Percentiles rank a stretch among this genome's conserved stretches.
phyloP scores from a whole-genome alignment of 768 basidiomycete species.

The Lyophyllum shimeji region DNA sequence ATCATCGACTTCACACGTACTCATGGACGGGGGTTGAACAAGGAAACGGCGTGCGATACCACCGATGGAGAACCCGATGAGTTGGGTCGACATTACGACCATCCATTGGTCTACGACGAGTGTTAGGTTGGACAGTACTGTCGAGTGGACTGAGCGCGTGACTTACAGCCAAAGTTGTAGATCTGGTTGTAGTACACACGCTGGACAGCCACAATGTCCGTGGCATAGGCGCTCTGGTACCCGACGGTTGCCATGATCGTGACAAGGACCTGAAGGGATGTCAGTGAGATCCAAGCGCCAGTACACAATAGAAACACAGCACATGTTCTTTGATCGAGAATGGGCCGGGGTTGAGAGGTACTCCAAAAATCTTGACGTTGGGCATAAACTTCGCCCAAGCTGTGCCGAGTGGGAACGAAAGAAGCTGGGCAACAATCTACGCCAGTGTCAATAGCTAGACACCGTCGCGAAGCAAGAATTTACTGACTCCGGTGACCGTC shows the following conservation, averaged over 20 bases:
- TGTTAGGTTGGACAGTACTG: not conserved
- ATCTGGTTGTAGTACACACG: slow-evolving; percentile 68
- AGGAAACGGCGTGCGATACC: slow-evolving; percentile 71
- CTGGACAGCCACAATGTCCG: slow-evolving; percentile 77
- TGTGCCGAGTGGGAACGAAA: slow-evolving; percentile 66
- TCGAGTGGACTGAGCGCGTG: not conserved
- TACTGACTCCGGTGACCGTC: slow-evolving; percentile 47
- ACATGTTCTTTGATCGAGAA: slow-evolving; percentile 79
- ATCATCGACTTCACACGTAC: slow-evolving; percentile 31
- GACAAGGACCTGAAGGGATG: slow-evolving; percentile 44
- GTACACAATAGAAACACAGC: slow-evolving; percentile 24
- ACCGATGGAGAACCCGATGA: slow-evolving; percentile 85
- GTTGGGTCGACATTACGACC: slow-evolving; percentile 70
- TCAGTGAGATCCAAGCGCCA: slow-evolving; percentile 28
- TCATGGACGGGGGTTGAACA: slow-evolving; percentile 71
- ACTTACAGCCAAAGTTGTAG: slow-evolving; percentile 58
- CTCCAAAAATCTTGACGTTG: slow-evolving; percentile 50
- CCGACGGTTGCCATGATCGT: slow-evolving; percentile 50
- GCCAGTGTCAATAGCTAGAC: not conserved
- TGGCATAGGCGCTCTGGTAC: slow-evolving; percentile 62
- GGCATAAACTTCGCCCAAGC: slow-evolving; percentile 57
- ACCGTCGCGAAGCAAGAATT: not conserved
- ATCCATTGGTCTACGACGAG: slow-evolving; percentile 67
- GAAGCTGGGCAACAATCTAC: slow-evolving; percentile 65
- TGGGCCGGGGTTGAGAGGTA: slow-evolving; percentile 61